Evolutionary conservation across 768 basidiomycete genomes (phyloP).

Genomic region (Agrocybe pediades): DNA sequence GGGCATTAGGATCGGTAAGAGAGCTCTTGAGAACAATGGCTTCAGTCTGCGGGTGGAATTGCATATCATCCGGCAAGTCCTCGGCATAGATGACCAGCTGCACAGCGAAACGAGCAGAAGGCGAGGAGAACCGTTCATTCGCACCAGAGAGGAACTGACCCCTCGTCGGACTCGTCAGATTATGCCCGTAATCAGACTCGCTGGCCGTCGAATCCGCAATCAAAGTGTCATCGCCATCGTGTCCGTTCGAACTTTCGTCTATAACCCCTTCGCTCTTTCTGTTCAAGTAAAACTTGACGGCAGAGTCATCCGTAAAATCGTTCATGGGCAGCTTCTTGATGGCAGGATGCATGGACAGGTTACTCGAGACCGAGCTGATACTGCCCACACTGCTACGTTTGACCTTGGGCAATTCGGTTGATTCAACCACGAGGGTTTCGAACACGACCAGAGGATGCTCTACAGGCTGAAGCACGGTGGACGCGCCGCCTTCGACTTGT

Average conservation of each 20-base stretch:
- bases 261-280: constrained; percentile 42
- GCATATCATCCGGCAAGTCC: constrained; percentile 93
- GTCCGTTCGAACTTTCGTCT: constrained; percentile 41
- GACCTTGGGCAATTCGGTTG: constrained; percentile 82
- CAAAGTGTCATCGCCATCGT: constrained; percentile 45
- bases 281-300: constrained; percentile 96
- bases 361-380: constrained; percentile 91
- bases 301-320: constrained; percentile 96
- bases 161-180: constrained; percentile 35
- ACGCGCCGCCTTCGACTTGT: constrained; percentile 87
- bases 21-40: constrained; percentile 89
- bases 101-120: constrained; percentile 81
- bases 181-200: constrained; percentile 24
- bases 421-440: constrained; percentile 79
- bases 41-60: constrained; percentile 90
- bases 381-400: constrained; percentile 93
- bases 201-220: constrained; percentile 36
- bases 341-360: constrained; percentile 92
- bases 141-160: constrained; percentile 42
- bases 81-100: constrained; percentile 86
- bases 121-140: constrained; percentile 78
- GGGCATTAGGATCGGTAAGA: constrained; percentile 53
- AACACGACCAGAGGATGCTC: constrained; percentile 91
- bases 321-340: constrained; percentile 95
- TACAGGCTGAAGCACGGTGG: constrained; percentile 65